Percentiles rank a stretch among this genome's conserved stretches.
phyloP scores from a whole-genome alignment of 2,329 filamentous ascomycete genomes.

The Pyrenochaeta sp. region DNA sequence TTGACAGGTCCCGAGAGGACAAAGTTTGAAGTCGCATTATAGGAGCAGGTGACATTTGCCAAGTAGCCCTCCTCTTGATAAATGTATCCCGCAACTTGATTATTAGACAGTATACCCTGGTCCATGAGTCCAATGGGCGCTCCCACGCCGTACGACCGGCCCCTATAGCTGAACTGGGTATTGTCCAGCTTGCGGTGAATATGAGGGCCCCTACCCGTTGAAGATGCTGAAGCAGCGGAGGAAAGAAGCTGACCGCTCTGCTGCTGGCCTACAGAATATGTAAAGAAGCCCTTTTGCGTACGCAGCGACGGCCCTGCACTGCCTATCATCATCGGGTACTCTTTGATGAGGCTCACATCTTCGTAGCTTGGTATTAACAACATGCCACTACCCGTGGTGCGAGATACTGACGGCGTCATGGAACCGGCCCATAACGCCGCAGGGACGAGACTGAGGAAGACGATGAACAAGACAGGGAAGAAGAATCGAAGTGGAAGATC shows the following conservation, averaged over 20 bases:
- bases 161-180: slow-evolving; percentile 36
- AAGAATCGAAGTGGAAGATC: slow-evolving; percentile 40
- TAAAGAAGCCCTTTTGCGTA: slow-evolving; percentile 35
- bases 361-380: slow-evolving; percentile 33
- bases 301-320: slow-evolving; percentile 32
- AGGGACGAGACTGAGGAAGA: slow-evolving; percentile 35
- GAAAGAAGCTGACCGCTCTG: slow-evolving; percentile 33
- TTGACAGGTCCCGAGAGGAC: slow-evolving; percentile 25
- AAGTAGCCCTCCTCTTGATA: slow-evolving; percentile 48
- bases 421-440: slow-evolving; percentile 41
- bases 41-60: slow-evolving; percentile 45
- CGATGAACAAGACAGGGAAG: slow-evolving; percentile 29
- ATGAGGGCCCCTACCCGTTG: slow-evolving; percentile 16
- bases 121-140: slow-evolving; percentile 47
- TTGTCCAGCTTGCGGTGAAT: slow-evolving; percentile 39
- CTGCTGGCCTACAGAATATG: slow-evolving; percentile 35
- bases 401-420: slow-evolving; percentile 34
- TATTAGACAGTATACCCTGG: slow-evolving; percentile 20
- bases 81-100: slow-evolving; percentile 34
- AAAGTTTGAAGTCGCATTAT: slow-evolving; percentile 49
- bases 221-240: slow-evolving; percentile 34
- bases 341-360: slow-evolving; percentile 34
- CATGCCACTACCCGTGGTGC: slow-evolving; percentile 22
- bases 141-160: slow-evolving; percentile 55
- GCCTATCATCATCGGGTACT: slow-evolving; percentile 38